A percentile compares a stretch with the other conserved stretches of the same genome.
These are phyloP conservation scores for Halteria grandinella DNA, from an alignment of 73 alveolate species.

Conservation along the genomic window DNA sequence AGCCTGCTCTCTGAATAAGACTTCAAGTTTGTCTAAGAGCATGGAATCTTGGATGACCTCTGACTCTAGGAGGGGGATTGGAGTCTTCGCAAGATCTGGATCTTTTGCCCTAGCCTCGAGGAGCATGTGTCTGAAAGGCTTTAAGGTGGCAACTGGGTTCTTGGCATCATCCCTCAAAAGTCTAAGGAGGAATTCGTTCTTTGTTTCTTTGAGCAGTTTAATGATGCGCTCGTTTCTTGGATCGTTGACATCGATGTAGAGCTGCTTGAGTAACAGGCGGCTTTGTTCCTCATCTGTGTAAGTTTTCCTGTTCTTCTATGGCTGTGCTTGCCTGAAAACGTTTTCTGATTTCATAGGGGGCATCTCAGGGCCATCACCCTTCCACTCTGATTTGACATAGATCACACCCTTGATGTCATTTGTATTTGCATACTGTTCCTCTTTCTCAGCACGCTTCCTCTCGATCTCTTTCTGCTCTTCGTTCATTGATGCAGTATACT, in stretches of 20 bases:
- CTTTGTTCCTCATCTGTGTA: constrained; percentile 63
- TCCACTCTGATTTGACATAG: constrained; percentile 96
- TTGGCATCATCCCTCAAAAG: constrained; percentile 83
- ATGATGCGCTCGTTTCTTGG: constrained; percentile 93
- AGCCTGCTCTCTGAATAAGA: constrained; percentile 49
- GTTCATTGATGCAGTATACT: constrained; percentile 19
- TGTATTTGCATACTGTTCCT: constrained; percentile 50
- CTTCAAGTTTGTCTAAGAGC: constrained; percentile 41
- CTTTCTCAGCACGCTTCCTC: constrained; percentile 52
- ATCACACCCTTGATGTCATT: constrained; percentile 79
- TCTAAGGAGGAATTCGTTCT: constrained; percentile 78
- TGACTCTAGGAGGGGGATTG: constrained; percentile 81
- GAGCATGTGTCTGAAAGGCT: constrained; percentile 77
- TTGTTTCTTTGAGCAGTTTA: constrained; percentile 78
- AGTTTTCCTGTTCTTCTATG: constrained; percentile 64
- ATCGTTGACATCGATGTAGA: constrained; percentile 95
- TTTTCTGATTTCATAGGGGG: constrained; percentile 93
- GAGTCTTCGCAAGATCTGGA: constrained; percentile 66
- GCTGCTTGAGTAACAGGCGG: constrained; percentile 35
- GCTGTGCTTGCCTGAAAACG: constrained; percentile 69
- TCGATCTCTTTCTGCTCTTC: constrained; percentile 69
- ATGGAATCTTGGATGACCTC: constrained; percentile 64
- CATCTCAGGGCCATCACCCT: constrained; percentile 96
- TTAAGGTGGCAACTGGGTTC: constrained; percentile 69
- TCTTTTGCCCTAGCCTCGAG: constrained; percentile 69